Percentiles rank a stretch among this genome's conserved stretches.
Conservation (phyloP, 768 basidiomycete genomes). For the Rhodosporidiobolus sp. region DNA sequence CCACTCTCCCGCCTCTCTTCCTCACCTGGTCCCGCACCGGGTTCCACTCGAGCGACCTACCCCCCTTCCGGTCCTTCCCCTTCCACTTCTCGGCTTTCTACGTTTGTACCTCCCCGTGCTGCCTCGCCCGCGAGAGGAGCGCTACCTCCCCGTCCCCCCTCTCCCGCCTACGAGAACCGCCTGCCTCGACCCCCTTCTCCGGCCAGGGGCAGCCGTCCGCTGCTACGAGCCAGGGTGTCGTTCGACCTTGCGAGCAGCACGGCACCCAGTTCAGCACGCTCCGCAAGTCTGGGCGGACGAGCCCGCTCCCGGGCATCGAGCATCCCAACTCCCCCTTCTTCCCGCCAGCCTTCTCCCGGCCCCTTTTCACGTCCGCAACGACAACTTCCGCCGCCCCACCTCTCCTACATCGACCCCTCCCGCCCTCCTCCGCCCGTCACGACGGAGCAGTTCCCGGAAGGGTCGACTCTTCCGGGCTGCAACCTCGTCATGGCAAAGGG, state of each 20-base stretch:
- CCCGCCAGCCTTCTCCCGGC: background rate
- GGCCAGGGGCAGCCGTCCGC: too few species aligned
- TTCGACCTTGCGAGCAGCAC: background rate
- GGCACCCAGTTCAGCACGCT: background rate
- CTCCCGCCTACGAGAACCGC: too few species aligned
- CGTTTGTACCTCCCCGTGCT: too few species aligned
- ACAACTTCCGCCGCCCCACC: background rate
- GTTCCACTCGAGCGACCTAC: background rate
- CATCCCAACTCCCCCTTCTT: background rate
- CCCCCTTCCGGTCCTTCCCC: background rate
- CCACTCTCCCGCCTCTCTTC: background rate
- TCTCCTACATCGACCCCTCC: background rate
- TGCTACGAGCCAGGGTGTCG: background rate
- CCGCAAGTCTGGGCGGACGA: background rate
- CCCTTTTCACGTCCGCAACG: too few species aligned
- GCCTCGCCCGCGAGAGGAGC: too few species aligned
- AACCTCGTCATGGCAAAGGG: background rate
- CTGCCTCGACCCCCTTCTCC: too few species aligned
- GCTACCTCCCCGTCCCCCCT: too few species aligned
- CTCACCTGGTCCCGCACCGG: background rate
- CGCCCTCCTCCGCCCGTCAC: background rate
- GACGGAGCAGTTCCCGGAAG: background rate
- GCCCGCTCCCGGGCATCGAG: background rate
- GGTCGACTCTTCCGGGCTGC: background rate
- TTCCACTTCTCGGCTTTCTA: too few species aligned